Evolutionary conservation across 2,329 filamentous ascomycete species (phyloP).

Genomic region (Mycosphaerella sp.): DNA sequence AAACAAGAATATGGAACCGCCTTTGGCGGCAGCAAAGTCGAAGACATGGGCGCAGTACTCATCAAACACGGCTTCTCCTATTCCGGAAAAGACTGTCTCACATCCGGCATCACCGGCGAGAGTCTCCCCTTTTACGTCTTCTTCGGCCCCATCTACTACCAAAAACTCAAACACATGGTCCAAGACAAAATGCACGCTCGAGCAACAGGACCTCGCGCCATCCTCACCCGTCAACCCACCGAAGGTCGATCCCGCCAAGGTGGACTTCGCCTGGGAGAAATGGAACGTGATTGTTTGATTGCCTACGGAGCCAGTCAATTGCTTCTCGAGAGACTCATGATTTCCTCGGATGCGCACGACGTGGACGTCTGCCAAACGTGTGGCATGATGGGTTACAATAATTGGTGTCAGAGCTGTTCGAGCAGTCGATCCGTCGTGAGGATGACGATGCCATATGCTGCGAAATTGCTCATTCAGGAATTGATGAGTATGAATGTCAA

Average conservation of each 20-base stretch:
- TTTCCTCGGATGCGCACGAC: slow-evolving; percentile 80
- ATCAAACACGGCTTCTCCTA: slow-evolving; percentile 89
- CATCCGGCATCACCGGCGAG: slow-evolving; percentile 90
- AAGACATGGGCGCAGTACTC: slow-evolving; percentile 81
- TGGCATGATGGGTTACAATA: slow-evolving; percentile 90
- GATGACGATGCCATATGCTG: slow-evolving; percentile 97
- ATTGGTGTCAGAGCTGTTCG: slow-evolving; percentile 90
- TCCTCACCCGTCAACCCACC: slow-evolving; percentile 89
- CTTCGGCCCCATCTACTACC: slow-evolving; percentile 98
- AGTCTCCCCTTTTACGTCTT: slow-evolving; percentile 93
- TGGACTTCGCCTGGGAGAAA: slow-evolving; percentile 88
- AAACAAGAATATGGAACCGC: slow-evolving; percentile 83
- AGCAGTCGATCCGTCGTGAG: slow-evolving; percentile 75
- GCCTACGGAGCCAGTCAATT: slow-evolving; percentile 93
- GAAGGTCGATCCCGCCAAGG: slow-evolving; percentile 91
- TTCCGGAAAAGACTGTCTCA: slow-evolving; percentile 95
- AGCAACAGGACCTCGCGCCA: slow-evolving; percentile 79
- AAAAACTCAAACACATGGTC: slow-evolving; percentile 99
- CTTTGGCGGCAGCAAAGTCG: slow-evolving; percentile 76
- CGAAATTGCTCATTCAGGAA: slow-evolving; percentile 93
- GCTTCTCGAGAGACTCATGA: slow-evolving; percentile 87
- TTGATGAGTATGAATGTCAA: slow-evolving; percentile 99
- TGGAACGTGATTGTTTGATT: slow-evolving; percentile 98
- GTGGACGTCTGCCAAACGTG: slow-evolving; percentile 93
- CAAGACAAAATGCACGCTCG: slow-evolving; percentile 99